Evolutionary conservation across 306 rosid genomes (phyloP), one percentile per base, ranked within the genome.

Genomic region (Prunus campanulata): DNA sequence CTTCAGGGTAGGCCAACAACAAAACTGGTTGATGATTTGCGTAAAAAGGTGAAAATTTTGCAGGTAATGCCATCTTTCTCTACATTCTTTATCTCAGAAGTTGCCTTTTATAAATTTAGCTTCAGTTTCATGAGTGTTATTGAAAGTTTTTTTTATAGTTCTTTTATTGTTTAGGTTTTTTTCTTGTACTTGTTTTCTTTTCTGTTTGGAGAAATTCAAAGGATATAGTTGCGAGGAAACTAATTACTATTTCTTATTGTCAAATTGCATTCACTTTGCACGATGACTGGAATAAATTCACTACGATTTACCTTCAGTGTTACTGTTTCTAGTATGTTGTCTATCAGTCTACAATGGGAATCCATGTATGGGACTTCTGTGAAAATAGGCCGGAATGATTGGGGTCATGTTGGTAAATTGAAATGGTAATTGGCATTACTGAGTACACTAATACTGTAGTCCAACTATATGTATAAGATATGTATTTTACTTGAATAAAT

Each of bases 11-110:
- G 97, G 80, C 99, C 99, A 74, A 92, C 99, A 82, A 88, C 85
- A 77, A 95, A 92, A 85, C 49, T 62, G 76, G 87, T 92, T 18
- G 97, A 95, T 82, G 99, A 92, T 86, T 81, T 95, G 82, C 90
- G 81, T 57, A 95, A 95, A 86, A 91, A 92, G 82, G 96, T 95
- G 77, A 95, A 95, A 80, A 89, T 95, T 84, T 86, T 95, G 90
- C 97, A 92, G 95, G 99, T 92, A 83, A 72, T 79, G 68, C 55
- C 55, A 60, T 74, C 69, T 57, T 83, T 56, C 44, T 55, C 8
- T 63, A 22, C 52, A 47, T 18, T 74, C 61, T 11, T 66, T 74
- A 18, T 10, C 74, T 18, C 27, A 12, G n/a, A 60, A 47, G 62
- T 74, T 67, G 16, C 66, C 71, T 60, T 50, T 59, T 57, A 78